These are phyloP conservation scores for Candida saitoana DNA, from an alignment of 805 yeast genomes.

Conservation along the genomic window DNA sequence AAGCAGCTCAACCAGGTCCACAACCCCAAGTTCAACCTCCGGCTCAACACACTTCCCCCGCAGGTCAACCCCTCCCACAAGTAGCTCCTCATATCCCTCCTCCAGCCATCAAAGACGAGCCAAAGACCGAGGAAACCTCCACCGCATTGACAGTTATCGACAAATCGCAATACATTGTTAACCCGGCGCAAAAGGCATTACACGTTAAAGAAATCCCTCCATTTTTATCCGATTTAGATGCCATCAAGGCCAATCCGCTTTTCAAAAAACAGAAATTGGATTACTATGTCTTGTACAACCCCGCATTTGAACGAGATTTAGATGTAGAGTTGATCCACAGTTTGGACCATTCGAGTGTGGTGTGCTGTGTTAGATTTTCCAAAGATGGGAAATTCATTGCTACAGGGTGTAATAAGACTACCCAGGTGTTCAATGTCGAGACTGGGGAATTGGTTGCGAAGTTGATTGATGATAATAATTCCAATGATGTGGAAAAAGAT, in stretches of 20 bases:
- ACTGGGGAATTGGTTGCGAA: constrained; percentile 87
- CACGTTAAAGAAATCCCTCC: constrained; percentile 78
- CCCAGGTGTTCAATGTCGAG: constrained; percentile 89
- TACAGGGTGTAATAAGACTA: constrained; percentile 94
- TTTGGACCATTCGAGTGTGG: constrained; percentile 89
- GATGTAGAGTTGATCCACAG: constrained; percentile 89
- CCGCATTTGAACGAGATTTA: constrained; percentile 59
- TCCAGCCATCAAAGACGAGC: constrained; percentile 10
- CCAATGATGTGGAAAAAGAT: constrained; percentile 26
- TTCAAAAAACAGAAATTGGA: constrained; percentile 80
- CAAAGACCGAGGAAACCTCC: constrained; percentile 20
- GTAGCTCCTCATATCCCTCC: constrained; percentile 6
- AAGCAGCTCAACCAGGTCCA: constrained; percentile 12
- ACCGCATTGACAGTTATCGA: constrained; percentile 35
- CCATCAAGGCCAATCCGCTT: constrained; percentile 68
- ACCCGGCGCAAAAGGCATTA: constrained; percentile 42
- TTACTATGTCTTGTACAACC: constrained; percentile 86
- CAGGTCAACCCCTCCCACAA: constrained; percentile 10
- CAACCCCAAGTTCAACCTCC: constrained; percentile 12
- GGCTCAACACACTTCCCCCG: constrained; percentile 6
- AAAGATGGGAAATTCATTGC: constrained; percentile 90
- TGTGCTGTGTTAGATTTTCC: constrained; percentile 92
- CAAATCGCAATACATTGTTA: constrained; percentile 38
- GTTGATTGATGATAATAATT: constrained; percentile 68
- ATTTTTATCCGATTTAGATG: constrained; percentile 75